Conservation (phyloP, 257 asterid species). For the Fraxinus anomala region DNA sequence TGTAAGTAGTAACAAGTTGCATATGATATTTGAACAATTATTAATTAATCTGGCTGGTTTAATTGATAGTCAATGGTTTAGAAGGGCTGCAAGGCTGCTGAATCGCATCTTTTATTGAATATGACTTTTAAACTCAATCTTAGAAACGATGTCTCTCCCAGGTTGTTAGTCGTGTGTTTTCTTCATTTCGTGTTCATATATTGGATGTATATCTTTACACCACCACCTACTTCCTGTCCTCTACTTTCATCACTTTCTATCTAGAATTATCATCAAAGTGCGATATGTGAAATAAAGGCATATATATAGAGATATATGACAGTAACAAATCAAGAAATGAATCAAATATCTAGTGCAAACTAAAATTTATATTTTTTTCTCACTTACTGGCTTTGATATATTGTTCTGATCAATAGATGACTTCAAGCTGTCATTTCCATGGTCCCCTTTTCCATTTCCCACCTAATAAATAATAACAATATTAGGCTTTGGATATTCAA, state of each 20-base stretch:
- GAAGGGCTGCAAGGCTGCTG: neutral
- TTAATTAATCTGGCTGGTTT: neutral
- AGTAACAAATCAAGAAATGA: neutral
- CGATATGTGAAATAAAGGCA: neutral
- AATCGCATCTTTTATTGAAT: neutral
- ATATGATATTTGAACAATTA: neutral
- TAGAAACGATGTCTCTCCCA: neutral
- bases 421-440: conserved; percentile 33
- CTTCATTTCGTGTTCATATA: neutral
- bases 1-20: neutral
- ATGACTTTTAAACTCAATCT: neutral
- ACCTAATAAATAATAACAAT: conserved; percentile 40
- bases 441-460: conserved; percentile 36
- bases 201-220: neutral
- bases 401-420: conserved; percentile 33
- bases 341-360: neutral
- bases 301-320: neutral
- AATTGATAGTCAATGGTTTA: neutral
- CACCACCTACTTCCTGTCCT: neutral
- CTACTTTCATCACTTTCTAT: no score
- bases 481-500: neutral
- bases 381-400: conserved; percentile 23
- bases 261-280: neutral
- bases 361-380: neutral
- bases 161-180: neutral